A percentile compares a stretch with the other conserved stretches of the same genome.
phyloP scores from a whole-genome alignment of 345 rosid genomes.

The Gossypium raimondii region DNA sequence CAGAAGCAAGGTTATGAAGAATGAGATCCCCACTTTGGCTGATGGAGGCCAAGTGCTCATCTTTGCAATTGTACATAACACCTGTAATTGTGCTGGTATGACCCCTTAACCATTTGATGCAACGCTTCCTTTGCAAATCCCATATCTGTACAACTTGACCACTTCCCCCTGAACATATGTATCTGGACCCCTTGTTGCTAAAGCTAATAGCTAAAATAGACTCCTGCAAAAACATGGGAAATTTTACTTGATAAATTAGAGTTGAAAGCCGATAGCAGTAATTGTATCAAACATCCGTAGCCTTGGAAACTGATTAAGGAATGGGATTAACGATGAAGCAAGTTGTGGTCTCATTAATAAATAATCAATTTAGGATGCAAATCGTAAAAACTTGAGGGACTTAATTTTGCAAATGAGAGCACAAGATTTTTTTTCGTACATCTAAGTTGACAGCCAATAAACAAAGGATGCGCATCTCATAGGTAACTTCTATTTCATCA shows the following conservation, averaged over 20 bases:
- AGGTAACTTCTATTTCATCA: background rate
- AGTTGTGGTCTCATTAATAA: background rate
- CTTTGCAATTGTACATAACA: constrained; percentile 93
- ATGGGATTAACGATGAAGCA: background rate
- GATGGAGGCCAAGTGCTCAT: constrained; percentile 92
- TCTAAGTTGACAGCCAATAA: background rate
- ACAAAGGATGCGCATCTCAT: background rate
- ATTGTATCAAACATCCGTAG: background rate
- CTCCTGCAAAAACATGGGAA: constrained; percentile 50
- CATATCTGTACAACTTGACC: constrained; percentile 89
- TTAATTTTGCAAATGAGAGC: background rate
- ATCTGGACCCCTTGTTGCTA: constrained; percentile 85
- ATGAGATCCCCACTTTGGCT: constrained; percentile 86
- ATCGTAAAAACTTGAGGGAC: background rate
- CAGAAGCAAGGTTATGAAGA: constrained; percentile 92
- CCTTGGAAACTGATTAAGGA: constrained; percentile 2
- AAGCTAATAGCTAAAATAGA: constrained; percentile 75
- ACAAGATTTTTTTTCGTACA: background rate
- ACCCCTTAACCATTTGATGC: constrained; percentile 92
- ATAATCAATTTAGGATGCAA: background rate
- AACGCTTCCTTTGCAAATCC: constrained; percentile 93
- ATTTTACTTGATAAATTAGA: constrained; percentile 11
- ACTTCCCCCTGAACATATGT: constrained; percentile 90
- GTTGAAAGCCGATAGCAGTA: constrained; percentile 1
- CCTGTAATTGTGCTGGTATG: constrained; percentile 80